phyloP scores from a whole-genome alignment of 2,329 filamentous ascomycete species.

The Colletotrichum cordylinicola region DNA sequence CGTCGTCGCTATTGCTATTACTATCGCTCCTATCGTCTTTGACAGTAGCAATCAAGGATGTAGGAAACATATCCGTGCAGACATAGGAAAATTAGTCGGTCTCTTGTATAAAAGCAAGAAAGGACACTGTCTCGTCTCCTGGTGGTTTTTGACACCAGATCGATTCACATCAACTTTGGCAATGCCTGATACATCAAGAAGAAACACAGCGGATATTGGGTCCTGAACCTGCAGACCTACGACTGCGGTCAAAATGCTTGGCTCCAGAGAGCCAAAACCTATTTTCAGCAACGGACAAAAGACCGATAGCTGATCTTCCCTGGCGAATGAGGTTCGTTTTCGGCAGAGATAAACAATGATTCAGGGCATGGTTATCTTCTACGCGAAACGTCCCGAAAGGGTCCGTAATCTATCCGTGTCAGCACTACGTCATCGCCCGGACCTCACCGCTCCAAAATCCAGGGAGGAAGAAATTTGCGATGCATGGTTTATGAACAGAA shows the following conservation, averaged over 20 bases:
- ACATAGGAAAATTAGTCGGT: not conserved
- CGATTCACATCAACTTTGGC: not conserved
- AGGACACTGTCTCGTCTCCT: not conserved
- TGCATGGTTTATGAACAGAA: not conserved
- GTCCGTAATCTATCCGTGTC: not conserved
- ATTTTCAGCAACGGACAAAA: not conserved
- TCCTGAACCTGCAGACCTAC: not conserved
- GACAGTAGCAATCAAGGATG: not conserved
- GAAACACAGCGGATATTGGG: not conserved
- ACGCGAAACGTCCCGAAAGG: not conserved
- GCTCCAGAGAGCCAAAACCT: not conserved
- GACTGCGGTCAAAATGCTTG: not conserved
- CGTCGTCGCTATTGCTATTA: not conserved
- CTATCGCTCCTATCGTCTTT: not conserved
- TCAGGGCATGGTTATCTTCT: not conserved
- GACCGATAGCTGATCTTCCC: not conserved
- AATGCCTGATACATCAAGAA: not conserved
- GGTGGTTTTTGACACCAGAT: not conserved
- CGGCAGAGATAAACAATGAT: not conserved
- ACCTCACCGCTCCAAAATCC: not conserved
- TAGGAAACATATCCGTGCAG: not conserved
- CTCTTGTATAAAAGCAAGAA: not conserved
- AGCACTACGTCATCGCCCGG: constrained; percentile 7
- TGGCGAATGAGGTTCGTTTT: not conserved
- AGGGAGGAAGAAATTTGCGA: not conserved